These are phyloP conservation scores for Centrapalus pauciflorus DNA, from an alignment of 129 eudicot genomes.

Conservation along the genomic window DNA sequence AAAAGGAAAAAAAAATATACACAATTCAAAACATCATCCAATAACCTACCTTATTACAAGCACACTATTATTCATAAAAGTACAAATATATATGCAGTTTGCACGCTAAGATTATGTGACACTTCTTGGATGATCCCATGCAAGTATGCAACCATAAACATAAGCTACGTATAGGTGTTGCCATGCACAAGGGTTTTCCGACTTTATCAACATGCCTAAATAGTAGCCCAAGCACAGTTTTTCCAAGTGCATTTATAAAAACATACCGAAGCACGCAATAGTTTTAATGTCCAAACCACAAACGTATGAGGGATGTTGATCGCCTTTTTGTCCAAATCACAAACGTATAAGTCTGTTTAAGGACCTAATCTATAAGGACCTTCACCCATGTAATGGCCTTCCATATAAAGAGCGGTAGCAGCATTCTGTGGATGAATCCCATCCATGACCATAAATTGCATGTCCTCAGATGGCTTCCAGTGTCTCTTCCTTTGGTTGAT, in stretches of 20 bases:
- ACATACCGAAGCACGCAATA: slow-evolving; percentile 6
- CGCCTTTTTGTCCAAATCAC: background rate
- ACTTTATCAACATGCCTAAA: slow-evolving; percentile 4
- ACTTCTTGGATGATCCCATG: slow-evolving; percentile 10
- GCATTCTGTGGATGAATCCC: slow-evolving; percentile 84
- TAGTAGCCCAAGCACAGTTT: background rate
- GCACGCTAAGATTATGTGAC: background rate
- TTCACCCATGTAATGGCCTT: slow-evolving; percentile 84
- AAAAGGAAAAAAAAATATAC: slow-evolving; percentile 8
- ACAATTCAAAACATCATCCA: slow-evolving; percentile 15
- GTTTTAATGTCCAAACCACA: slow-evolving; percentile 15
- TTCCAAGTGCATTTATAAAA: no score
- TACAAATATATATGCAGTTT: slow-evolving; percentile 10
- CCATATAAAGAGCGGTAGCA: slow-evolving; percentile 72
- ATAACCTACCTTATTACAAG: slow-evolving; percentile 5
- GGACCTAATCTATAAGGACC: slow-evolving; percentile 87
- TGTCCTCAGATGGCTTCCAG: slow-evolving; percentile 98
- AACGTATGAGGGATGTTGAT: background rate
- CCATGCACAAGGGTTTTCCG: slow-evolving; percentile 13
- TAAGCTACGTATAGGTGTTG: background rate
- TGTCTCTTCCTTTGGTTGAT: slow-evolving; percentile 95
- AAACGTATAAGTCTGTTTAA: no score
- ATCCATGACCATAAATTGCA: slow-evolving; percentile 99
- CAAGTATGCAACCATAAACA: background rate
- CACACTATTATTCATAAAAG: slow-evolving; percentile 7